Evolutionary conservation across 129 eudicot genomes (phyloP).

Genomic region (Calendula officinalis): DNA sequence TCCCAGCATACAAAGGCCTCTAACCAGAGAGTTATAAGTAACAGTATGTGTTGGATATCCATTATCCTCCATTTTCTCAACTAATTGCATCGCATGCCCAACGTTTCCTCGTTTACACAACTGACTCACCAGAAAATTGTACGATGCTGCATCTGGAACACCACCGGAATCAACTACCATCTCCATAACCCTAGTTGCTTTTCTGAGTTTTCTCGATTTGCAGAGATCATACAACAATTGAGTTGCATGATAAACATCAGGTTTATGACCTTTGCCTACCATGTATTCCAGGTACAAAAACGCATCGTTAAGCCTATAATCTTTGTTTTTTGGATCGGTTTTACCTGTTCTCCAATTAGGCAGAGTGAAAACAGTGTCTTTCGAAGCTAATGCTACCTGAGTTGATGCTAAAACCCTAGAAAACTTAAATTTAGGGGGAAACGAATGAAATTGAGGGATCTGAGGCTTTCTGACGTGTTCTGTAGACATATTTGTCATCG

Average conservation of each 20-base stretch:
- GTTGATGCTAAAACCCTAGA: constrained; percentile 46
- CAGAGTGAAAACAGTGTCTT: constrained; percentile 47
- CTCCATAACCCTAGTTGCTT: constrained; percentile 82
- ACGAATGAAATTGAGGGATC: constrained; percentile 36
- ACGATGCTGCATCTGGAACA: constrained; percentile 54
- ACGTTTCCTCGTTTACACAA: constrained; percentile 70
- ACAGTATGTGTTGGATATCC: constrained; percentile 63
- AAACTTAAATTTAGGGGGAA: constrained; percentile 35
- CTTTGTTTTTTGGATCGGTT: constrained; percentile 49
- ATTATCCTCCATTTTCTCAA: constrained; percentile 74
- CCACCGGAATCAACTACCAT: constrained; percentile 67
- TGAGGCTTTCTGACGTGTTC: constrained; percentile 36
- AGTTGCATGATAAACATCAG: constrained; percentile 70
- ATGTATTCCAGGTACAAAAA: constrained; percentile 67
- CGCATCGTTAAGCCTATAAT: constrained; percentile 65
- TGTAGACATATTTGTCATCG: constrained; percentile 43
- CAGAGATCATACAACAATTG: constrained; percentile 71
- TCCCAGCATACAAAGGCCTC: constrained; percentile 76
- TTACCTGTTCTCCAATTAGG: constrained; percentile 76
- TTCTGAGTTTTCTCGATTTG: constrained; percentile 48
- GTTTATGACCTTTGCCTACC: constrained; percentile 78
- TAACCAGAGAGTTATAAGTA: constrained; percentile 69
- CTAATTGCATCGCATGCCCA: constrained; percentile 74
- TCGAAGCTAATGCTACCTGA: constrained; percentile 42
- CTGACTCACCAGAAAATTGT: constrained; percentile 58